Evolutionary conservation across 225 moss, liverwort and hornwort species (phyloP).

Genomic region (Rhytidiadelphus loreus): DNA sequence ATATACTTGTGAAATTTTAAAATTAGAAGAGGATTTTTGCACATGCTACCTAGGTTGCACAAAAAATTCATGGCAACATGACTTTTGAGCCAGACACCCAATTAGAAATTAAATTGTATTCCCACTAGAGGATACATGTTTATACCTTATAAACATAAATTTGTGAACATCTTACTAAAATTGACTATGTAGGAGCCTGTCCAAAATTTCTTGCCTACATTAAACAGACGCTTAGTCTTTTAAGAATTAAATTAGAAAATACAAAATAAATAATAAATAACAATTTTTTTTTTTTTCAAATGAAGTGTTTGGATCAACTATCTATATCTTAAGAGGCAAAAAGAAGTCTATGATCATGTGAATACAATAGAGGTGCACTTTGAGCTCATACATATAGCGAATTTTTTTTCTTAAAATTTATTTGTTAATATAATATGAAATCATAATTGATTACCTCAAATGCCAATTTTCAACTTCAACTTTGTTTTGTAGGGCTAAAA

Average conservation of each 20-base stretch:
- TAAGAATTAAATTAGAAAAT: not conserved
- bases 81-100: fast-evolving
- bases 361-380: not conserved
- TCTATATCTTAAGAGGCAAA: not conserved
- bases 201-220: not conserved
- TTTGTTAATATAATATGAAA: not conserved
- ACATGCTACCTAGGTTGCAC: fast-evolving
- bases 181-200: not conserved
- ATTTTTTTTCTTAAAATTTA: not conserved
- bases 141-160: not conserved
- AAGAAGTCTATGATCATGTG: not conserved
- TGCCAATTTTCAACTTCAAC: not conserved
- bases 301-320: not conserved
- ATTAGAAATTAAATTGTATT: not conserved
- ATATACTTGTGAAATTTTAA: no score
- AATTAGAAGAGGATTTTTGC: no score
- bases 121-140: not conserved
- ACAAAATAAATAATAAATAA: not conserved
- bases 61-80: not conserved
- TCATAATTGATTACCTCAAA: not conserved
- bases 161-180: not conserved
- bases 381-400: fast-evolving
- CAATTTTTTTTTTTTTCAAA: not conserved
- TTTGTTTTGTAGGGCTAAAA: fast-evolving
- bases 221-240: not conserved